Base-by-base conservation (phyloP, 1,284 basidiomycete genomes). In the Bondarzewia mesenterica region DNA sequence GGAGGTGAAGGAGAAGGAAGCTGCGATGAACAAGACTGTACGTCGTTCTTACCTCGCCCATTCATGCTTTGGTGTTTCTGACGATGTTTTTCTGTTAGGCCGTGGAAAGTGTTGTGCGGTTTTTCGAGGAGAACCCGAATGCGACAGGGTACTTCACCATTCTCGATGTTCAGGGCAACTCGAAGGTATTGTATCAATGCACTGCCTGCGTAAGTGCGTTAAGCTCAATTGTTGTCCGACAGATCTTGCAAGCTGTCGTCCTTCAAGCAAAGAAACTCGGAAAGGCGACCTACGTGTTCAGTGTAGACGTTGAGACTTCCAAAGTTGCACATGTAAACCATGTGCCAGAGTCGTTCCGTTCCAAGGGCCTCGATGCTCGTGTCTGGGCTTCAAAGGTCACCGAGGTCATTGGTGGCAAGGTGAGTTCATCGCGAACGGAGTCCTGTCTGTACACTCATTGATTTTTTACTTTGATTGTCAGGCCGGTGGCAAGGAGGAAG, bases 401-500 rank as follows among this genome's bases (percentile, higher is more conserved):
- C 7, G 83, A 83, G 42, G 67, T 93, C 5, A 58, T 96, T 12
- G 92, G 93, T 36, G 93, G 94, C 43, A 96, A 94, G 82, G 89
- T 89, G 55, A 54, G 67, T 56, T 47, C 22, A 43, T 6, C 21
- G 48, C 23, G 16, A 42, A 46, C 21, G 14, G 44, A 18, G 39
- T 40, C 42, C 52, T 7, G 54, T 47, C 47, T 53, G 39, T 21
- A 51, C 48, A 38, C 35, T 37, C 14, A 41, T 50, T 53, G 15
- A 55, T 82, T 42, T n/a, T 37, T 47, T 51, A 10, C 57, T 42
- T 4, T 18, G 38, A 18, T 10, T 10, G 12, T 4, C 18, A 92
- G 89, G 90, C 90, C 50, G 93, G 93, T 51, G 93, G 93, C 18
- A 95, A 93, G 68, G 89, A 90, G 51, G 93, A 96, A 43, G 77